These are phyloP conservation scores for Solanum tarapatanum DNA, from an alignment of 257 asterid species.

Conservation along the genomic window DNA sequence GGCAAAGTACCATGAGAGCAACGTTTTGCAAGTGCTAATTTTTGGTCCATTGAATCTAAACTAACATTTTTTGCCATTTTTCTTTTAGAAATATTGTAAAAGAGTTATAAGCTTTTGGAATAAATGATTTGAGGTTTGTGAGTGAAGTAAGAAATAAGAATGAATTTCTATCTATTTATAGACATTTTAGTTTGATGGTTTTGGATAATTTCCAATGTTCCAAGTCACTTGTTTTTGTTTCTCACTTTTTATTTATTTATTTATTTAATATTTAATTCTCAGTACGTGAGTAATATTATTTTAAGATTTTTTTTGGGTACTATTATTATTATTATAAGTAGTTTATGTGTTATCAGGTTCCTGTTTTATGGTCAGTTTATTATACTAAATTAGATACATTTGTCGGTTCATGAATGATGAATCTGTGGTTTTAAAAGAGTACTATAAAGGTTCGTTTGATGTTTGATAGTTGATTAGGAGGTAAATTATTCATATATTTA, in stretches of 20 bases:
- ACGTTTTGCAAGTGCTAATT: slow-evolving; percentile 58
- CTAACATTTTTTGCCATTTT: slow-evolving; percentile 28
- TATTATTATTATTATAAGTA: neutral
- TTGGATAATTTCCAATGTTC: slow-evolving; percentile 13
- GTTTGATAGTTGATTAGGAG: too few species aligned
- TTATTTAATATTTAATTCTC: neutral
- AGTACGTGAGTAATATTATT: neutral
- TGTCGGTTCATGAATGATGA: neutral
- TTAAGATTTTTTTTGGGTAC: neutral
- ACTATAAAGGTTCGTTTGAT: too few species aligned
- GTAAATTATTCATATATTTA: too few species aligned
- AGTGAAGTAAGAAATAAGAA: neutral
- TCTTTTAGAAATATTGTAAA: neutral
- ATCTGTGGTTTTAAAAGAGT: neutral
- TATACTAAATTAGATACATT: neutral
- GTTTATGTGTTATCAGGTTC: neutral
- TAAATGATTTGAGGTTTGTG: neutral
- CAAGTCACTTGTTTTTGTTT: neutral
- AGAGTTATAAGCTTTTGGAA: neutral
- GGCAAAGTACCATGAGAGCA: slow-evolving; percentile 52
- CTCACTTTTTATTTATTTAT: neutral
- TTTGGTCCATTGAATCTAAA: slow-evolving; percentile 51
- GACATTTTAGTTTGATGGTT: slow-evolving; percentile 24
- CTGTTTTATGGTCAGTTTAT: neutral
- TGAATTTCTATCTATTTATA: neutral